Conservation (phyloP, 148 eudicot species). For the Rhododendron griersonianum region DNA sequence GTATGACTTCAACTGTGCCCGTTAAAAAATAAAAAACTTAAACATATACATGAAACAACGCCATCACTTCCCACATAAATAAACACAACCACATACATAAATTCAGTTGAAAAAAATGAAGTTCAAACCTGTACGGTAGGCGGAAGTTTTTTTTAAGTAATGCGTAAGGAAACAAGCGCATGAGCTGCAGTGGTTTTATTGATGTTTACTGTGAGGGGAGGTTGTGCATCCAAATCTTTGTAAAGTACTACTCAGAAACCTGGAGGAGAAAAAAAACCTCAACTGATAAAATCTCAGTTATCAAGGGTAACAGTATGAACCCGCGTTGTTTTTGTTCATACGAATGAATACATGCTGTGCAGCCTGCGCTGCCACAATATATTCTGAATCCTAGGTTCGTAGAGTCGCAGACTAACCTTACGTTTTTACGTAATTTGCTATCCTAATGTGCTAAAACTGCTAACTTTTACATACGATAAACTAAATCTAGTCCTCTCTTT, state of each 20-base stretch:
- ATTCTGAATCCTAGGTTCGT: not conserved
- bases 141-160: not conserved
- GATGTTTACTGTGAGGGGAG: not conserved
- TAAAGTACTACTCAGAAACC: too few relatives aligned
- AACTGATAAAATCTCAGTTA: not conserved
- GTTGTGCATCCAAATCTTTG: not conserved
- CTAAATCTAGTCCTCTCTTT: too few relatives aligned
- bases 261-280: not conserved
- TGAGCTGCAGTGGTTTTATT: not conserved
- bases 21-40: not conserved
- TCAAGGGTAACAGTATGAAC: not conserved
- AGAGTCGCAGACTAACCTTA: not conserved
- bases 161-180: not conserved
- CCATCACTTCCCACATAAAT: not conserved
- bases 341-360: not conserved
- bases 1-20: not conserved
- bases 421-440: not conserved
- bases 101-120: not conserved
- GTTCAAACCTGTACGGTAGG: not conserved
- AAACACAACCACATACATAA: not conserved
- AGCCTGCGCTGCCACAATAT: not conserved
- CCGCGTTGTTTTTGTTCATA: not conserved
- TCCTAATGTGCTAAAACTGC: too few relatives aligned
- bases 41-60: not conserved
- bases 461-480: too few relatives aligned